phyloP scores from a whole-genome alignment of 129 eudicot genomes.

The Artemisia annua region DNA sequence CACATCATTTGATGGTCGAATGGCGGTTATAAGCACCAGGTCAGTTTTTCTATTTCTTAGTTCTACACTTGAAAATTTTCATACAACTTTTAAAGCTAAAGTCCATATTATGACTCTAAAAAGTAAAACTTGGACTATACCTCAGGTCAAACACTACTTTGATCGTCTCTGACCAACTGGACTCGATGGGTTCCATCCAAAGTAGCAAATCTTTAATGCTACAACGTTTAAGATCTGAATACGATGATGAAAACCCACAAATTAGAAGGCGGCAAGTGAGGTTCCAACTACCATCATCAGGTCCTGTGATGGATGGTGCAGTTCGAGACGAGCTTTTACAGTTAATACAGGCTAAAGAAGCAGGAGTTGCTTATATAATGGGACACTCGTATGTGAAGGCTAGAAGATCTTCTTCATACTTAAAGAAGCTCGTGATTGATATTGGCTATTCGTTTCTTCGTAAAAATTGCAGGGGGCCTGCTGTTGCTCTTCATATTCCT shows the following conservation, averaged over 20 bases:
- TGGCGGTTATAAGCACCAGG: constrained; percentile 91
- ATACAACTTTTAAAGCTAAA: too few species aligned
- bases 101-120: too few species aligned
- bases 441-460: constrained; percentile 85
- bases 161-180: constrained; percentile 52
- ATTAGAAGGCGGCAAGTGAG: constrained; percentile 66
- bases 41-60: neutral
- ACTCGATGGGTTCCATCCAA: constrained; percentile 42
- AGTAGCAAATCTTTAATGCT: constrained; percentile 80
- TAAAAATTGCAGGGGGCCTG: constrained; percentile 89
- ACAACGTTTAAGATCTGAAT: constrained; percentile 70
- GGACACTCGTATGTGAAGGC: constrained; percentile 97
- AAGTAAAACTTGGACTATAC: neutral
- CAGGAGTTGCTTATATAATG: constrained; percentile 94
- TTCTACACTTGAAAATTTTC: neutral
- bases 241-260: constrained; percentile 78
- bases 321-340: constrained; percentile 80
- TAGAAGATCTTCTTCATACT: constrained; percentile 66
- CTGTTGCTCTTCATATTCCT: constrained; percentile 92
- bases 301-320: constrained; percentile 53
- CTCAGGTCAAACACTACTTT: constrained; percentile 50
- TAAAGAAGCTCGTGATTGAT: constrained; percentile 75
- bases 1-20: constrained; percentile 76
- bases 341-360: constrained; percentile 85
- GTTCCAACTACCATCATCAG: constrained; percentile 59